A percentile compares a stretch with the other conserved stretches of the same genome.
Conservation (phyloP, 208 protist genomes). For the Herpetomonas tarakana region DNA sequence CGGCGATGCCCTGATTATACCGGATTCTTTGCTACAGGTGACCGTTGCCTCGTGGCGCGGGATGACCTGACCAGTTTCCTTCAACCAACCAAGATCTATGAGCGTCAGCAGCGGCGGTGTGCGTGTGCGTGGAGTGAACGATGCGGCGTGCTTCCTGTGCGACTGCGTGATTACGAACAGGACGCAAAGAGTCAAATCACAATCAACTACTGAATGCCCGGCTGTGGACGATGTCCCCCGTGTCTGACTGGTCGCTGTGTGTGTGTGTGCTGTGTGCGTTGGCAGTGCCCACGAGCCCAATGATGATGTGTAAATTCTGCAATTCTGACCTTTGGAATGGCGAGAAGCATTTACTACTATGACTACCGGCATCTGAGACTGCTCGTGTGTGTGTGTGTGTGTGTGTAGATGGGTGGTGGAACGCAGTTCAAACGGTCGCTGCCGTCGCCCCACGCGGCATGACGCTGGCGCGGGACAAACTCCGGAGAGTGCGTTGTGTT, state of each 20-base stretch:
- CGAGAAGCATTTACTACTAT: conserved; percentile 24
- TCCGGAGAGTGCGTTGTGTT: no score
- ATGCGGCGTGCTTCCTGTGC: no score
- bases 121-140: conserved; percentile 5
- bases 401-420: no score
- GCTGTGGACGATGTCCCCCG: conserved; percentile 31
- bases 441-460: no score
- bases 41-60: conserved; percentile 22
- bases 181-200: conserved; percentile 27
- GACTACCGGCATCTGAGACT: conserved; percentile 33
- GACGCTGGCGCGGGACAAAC: no score
- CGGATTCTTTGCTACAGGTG: conserved; percentile 45
- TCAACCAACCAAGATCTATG: conserved; percentile 56
- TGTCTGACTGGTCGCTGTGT: conserved; percentile 24
- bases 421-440: no score
- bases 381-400: background rate
- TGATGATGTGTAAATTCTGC: conserved; percentile 26
- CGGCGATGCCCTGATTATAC: conserved; percentile 27
- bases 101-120: no score
- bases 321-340: conserved; percentile 21
- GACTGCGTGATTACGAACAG: conserved; percentile 26
- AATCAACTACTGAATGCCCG: conserved; percentile 14
- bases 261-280: no score
- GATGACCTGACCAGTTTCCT: conserved; percentile 30
- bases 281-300: background rate